Evolutionary conservation across 768 basidiomycete genomes (phyloP), one percentile per base, ranked within the genome.

Genomic region (Mycena rosella): DNA sequence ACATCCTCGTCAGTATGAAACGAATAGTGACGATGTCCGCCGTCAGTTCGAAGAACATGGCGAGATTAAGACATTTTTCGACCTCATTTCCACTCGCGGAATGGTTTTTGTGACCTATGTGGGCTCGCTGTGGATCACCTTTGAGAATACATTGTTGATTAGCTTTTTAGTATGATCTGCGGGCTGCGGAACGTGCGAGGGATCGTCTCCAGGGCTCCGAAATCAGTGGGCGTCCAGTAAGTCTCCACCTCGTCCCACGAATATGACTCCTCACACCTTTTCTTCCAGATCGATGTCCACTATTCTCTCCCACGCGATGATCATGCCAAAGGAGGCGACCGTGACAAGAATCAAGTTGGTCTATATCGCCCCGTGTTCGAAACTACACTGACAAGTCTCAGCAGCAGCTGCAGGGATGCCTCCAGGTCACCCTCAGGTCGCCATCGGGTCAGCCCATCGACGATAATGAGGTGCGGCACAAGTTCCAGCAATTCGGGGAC

Each of bases 61-160:
- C 70, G 95, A 96, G 74, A 95, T 99, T 83, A 96, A 96, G 81
- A 96, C 94, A 1, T 98, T 96, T 78, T 99, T 98, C 79, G 98
- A 99, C 80, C 84, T 99, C 22, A 94, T 99, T 69, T 87, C 89
- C 54, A 96, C 93, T 14, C 87, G 98, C 67, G 98, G 98, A n/a
- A 98, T 99, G 94, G 93, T 98, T 17, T 99, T 99, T 78, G 93
- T 99, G 49, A 99, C 97, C 53, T 99, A 95, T 78, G 98, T 99
- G 82, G 88, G 97, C 88, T 54, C 49, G 40, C 26, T 40, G 10
- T 61, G 49, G 63, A 38, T 22, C 56, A 40, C 20, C 49, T 36
- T 45, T 53, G 26, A 27, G 38, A 17, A 20, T 3, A 56, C 14
- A 78, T 71, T 49, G n/a, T 67, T 72, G 56, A 73, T 57, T 27